phyloP scores from a whole-genome alignment of 225 moss, liverwort and hornwort genomes.

The Pleurozium schreberi region DNA sequence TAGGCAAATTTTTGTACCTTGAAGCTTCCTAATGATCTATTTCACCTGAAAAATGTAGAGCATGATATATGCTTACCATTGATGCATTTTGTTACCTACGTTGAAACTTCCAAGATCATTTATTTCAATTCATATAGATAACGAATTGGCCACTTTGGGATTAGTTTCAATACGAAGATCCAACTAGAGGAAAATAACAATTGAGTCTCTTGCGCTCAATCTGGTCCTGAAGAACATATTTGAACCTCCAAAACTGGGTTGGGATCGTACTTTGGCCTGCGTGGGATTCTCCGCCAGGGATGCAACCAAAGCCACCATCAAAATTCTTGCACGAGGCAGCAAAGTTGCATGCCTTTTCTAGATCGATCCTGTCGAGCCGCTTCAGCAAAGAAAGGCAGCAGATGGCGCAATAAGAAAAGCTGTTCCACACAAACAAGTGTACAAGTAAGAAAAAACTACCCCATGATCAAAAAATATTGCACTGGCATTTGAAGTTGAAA shows the following conservation, averaged over 20 bases:
- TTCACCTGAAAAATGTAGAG: not conserved
- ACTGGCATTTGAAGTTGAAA: not conserved
- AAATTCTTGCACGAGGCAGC: constrained; percentile 63
- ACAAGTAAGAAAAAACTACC: not conserved
- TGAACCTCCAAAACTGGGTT: not conserved
- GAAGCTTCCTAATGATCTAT: not conserved
- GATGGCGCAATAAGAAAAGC: constrained; percentile 64
- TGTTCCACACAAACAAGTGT: not conserved
- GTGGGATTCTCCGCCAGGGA: constrained; percentile 82
- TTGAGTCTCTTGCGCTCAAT: not conserved
- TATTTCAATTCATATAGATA: not conserved
- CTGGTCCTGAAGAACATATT: not conserved
- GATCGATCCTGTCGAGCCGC: constrained; percentile 51
- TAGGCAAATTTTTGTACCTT: not conserved
- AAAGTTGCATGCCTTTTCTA: constrained; percentile 49
- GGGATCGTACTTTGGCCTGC: constrained; percentile 72
- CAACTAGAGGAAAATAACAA: not conserved
- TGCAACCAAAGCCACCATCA: constrained; percentile 85
- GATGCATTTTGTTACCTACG: not conserved
- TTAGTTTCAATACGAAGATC: not conserved
- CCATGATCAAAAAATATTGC: not conserved
- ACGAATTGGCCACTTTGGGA: not conserved
- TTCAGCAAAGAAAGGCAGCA: constrained; percentile 63
- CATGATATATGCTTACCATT: not conserved
- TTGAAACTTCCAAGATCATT: not conserved